Evolutionary conservation across 2,329 filamentous ascomycete species (phyloP).

Genomic region (Rachicladosporium sp.): DNA sequence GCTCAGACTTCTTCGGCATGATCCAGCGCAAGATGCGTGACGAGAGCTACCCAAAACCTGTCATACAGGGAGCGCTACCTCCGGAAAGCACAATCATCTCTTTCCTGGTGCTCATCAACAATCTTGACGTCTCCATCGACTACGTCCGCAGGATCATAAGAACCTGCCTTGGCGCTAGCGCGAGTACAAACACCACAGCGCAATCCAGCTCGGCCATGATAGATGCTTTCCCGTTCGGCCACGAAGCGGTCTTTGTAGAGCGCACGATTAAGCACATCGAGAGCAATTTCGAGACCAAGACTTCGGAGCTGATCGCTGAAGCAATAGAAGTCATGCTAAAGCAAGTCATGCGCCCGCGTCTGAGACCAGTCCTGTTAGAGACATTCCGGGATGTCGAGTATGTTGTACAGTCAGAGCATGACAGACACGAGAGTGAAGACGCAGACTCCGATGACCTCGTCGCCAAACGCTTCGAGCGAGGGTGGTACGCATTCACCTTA

Average conservation of each 20-base stretch:
- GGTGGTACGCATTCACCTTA: slow-evolving; percentile 75
- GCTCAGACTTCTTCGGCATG: slow-evolving; percentile 90
- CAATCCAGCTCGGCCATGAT: slow-evolving; percentile 17
- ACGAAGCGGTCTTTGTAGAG: slow-evolving; percentile 59
- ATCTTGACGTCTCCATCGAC: slow-evolving; percentile 80
- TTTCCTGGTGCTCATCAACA: slow-evolving; percentile 91
- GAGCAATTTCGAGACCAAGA: slow-evolving; percentile 61
- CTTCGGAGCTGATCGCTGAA: slow-evolving; percentile 69
- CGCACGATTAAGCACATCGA: slow-evolving; percentile 58
- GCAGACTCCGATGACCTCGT: slow-evolving; percentile 50
- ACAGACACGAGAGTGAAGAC: slow-evolving; percentile 39
- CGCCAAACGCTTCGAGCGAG: slow-evolving; percentile 64
- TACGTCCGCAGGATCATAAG: slow-evolving; percentile 80
- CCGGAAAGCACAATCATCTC: slow-evolving; percentile 79
- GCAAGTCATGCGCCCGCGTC: slow-evolving; percentile 71
- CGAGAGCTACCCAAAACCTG: slow-evolving; percentile 76
- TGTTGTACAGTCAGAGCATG: slow-evolving; percentile 50
- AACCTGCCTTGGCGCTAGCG: slow-evolving; percentile 41
- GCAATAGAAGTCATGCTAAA: slow-evolving; percentile 77
- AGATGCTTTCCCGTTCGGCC: slow-evolving; percentile 66
- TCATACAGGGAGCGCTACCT: slow-evolving; percentile 66
- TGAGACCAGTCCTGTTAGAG: slow-evolving; percentile 74
- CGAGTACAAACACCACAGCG: neutral
- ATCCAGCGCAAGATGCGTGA: slow-evolving; percentile 95
- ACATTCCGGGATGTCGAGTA: slow-evolving; percentile 91